Base-by-base conservation (phyloP, 1,139 yeast genomes). In the Lodderomyces oxycetoniae region DNA sequence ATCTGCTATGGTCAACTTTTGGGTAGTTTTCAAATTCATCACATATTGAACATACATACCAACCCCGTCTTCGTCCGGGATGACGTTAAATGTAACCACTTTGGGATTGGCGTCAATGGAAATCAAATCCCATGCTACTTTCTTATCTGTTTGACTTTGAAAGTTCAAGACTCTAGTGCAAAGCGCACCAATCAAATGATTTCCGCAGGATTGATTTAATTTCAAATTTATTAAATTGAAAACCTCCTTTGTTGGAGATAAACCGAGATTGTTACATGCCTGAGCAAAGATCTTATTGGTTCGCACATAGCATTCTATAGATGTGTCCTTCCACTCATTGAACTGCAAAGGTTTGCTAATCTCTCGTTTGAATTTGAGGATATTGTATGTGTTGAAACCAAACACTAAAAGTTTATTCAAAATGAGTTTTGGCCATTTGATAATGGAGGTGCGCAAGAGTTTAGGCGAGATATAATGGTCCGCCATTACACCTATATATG, bases 11-110 rank as follows among this genome's bases (percentile, higher is more conserved):
- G 78, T 66, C 33, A 88, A 63, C 47, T 78, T 74, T 57, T 88
- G 96, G 36, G 71, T 72, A 6, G 95, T 82, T 39, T 76, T 72
- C 42, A 86, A 79, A 46, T 77, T 75, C 61, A 88, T 81, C n/a
- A 83, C 78, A 29, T 85, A 67, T 62, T 87, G 95, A 25, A 84
- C 71, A 47, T 69, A 77, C 35, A 78, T 75, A 26, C 84, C 64
- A 10, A 86, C 77, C 61, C 74, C 80, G 67, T 78, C 71, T 56
- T 71, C 49, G 77, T 88, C 75, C 52, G 93, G 81, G 39, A 75
- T 62, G 4, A 68, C 61, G 33, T 64, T 67, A 49, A 87, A 74
- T 3, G 79, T 69, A 34, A 83, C 68, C 26, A 87, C 66, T 55
- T 80, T 83, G 24, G 96, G 96, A 35, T 77, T 72, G 20, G 69